A percentile compares a stretch with the other conserved stretches of the same genome.
Evolutionary conservation across 441 rosid genomes (phyloP).

Genomic region (Pelargonium myrrhifolium): DNA sequence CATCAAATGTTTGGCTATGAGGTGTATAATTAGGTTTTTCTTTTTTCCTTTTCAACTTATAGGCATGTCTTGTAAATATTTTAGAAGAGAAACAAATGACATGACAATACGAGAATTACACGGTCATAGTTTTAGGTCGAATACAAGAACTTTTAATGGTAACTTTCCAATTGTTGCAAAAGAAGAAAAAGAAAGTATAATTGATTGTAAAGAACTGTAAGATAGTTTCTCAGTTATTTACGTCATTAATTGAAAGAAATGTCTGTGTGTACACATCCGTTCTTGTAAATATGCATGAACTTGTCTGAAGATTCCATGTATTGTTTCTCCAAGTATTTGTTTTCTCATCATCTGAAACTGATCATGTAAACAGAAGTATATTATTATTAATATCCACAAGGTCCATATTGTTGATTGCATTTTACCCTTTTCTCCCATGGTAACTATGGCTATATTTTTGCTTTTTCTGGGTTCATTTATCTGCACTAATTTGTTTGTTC

Average conservation of each 20-base stretch:
- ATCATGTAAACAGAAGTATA: not conserved
- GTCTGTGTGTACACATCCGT: too few relatives aligned
- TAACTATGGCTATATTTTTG: not conserved
- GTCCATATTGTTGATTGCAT: not conserved
- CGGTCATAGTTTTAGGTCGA: too few relatives aligned
- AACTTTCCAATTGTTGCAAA: not conserved
- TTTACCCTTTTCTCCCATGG: not conserved
- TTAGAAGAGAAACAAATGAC: too few relatives aligned
- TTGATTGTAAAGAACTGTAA: too few relatives aligned
- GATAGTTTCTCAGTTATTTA: too few relatives aligned
- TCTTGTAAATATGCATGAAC: not conserved
- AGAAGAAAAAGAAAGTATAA: too few relatives aligned
- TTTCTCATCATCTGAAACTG: not conserved
- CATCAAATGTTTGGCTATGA: not conserved
- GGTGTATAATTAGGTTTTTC: not conserved
- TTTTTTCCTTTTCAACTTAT: too few relatives aligned
- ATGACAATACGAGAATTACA: too few relatives aligned
- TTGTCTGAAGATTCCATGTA: not conserved
- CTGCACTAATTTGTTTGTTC: not conserved
- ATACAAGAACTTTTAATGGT: not conserved
- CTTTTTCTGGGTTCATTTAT: not conserved
- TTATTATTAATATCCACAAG: not conserved
- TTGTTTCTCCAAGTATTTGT: not conserved
- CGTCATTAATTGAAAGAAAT: too few relatives aligned
- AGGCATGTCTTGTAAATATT: too few relatives aligned